phyloP scores from a whole-genome alignment of 208 protist species.

The Lotmaria passim region DNA sequence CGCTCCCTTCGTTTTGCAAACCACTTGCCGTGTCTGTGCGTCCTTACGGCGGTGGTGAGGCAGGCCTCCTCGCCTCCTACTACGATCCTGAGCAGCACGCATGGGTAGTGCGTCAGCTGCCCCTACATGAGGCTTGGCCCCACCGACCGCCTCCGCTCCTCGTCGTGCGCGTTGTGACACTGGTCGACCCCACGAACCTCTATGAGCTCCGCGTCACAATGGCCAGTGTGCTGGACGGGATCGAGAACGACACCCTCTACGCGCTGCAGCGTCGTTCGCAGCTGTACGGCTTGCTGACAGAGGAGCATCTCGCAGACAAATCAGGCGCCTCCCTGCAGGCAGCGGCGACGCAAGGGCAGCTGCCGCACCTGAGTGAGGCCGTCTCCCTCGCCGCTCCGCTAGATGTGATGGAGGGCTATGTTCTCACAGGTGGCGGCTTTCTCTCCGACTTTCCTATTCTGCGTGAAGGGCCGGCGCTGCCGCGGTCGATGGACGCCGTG shows the following conservation, averaged over 20 bases:
- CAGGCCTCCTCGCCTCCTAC: slow-evolving; percentile 61
- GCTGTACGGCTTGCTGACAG: slow-evolving; percentile 17
- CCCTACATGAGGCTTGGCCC: slow-evolving; percentile 29
- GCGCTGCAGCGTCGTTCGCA: slow-evolving; percentile 44
- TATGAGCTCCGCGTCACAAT: slow-evolving; percentile 53
- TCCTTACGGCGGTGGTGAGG: slow-evolving; percentile 25
- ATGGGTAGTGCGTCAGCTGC: slow-evolving; percentile 62
- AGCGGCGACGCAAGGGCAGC: slow-evolving; percentile 10
- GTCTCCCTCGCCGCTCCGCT: slow-evolving; percentile 39
- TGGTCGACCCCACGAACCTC: slow-evolving; percentile 47
- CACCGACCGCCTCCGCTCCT: slow-evolving; percentile 29
- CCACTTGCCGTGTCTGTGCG: slow-evolving; percentile 44
- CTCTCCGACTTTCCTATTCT: slow-evolving; percentile 58
- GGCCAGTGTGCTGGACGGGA: slow-evolving; percentile 34
- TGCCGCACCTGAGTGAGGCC: slow-evolving; percentile 24
- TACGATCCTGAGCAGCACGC: slow-evolving; percentile 48
- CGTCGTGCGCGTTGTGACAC: slow-evolving; percentile 43
- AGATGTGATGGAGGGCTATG: slow-evolving; percentile 48
- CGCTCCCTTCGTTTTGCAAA: slow-evolving; percentile 40
- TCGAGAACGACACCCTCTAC: slow-evolving; percentile 37
- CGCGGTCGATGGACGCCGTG: slow-evolving; percentile 28
- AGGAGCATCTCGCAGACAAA: slow-evolving; percentile 22
- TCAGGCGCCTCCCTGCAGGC: slow-evolving; percentile 10
- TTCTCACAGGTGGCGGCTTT: slow-evolving; percentile 62
- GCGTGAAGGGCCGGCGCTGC: slow-evolving; percentile 35